Evolutionary conservation across 2,329 filamentous ascomycete genomes (phyloP).

Genomic region (Penicillium olsonii): DNA sequence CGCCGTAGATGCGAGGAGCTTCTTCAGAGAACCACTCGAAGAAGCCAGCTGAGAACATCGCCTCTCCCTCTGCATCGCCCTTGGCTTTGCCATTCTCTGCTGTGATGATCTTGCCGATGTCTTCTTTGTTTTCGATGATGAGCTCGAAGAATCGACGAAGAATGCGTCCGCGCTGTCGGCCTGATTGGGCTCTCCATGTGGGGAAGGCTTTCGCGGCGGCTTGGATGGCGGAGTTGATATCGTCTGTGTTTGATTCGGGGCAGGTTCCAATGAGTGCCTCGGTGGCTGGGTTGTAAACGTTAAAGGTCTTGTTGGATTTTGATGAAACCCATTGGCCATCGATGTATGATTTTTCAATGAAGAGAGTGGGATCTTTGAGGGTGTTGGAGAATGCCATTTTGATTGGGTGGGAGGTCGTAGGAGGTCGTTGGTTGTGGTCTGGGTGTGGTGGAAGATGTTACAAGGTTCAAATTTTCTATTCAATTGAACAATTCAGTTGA

Average conservation of each 20-base stretch:
- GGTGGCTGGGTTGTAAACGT: slow-evolving; percentile 6
- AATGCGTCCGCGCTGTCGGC: slow-evolving; percentile 40
- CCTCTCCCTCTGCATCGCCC: slow-evolving; percentile 57
- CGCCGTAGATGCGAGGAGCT: slow-evolving; percentile 56
- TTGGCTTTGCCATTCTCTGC: slow-evolving; percentile 65
- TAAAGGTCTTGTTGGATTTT: slow-evolving; percentile 1
- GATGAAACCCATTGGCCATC: slow-evolving; percentile 4
- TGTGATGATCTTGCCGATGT: slow-evolving; percentile 41
- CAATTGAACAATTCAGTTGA: background rate
- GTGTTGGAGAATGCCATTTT: background rate
- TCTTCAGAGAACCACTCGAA: slow-evolving; percentile 63
- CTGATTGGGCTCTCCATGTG: background rate
- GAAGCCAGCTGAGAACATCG: slow-evolving; percentile 57
- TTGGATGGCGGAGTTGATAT: slow-evolving; percentile 6
- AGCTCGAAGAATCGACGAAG: slow-evolving; percentile 81
- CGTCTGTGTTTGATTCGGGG: slow-evolving; percentile 5
- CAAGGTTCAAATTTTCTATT: background rate
- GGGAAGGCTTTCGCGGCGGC: slow-evolving; percentile 4
- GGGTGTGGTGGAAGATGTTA: background rate
- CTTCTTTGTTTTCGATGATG: slow-evolving; percentile 74
- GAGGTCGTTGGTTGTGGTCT: background rate
- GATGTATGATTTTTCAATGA: slow-evolving; percentile 5
- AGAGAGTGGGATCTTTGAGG: background rate
- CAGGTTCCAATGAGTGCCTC: slow-evolving; percentile 3
- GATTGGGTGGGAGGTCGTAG: background rate